Evolutionary conservation across 1,284 basidiomycete genomes (phyloP).

Genomic region (Takashimella koratensis): DNA sequence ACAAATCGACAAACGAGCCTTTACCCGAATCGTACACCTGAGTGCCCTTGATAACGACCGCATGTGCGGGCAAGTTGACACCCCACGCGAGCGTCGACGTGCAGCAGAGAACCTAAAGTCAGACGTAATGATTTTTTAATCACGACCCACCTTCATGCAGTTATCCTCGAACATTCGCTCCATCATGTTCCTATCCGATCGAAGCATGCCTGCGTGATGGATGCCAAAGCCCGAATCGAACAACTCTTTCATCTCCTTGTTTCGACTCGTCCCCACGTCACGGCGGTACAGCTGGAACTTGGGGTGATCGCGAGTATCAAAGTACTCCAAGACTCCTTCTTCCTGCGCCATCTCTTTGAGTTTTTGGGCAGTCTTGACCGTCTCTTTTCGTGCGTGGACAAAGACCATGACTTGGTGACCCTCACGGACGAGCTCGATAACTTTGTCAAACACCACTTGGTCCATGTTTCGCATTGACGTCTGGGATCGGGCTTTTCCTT

Average conservation of each 20-base stretch:
- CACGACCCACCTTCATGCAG: conserved; percentile 73
- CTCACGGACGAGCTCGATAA: conserved; percentile 64
- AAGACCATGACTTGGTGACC: conserved; percentile 99
- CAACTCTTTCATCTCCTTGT: conserved; percentile 95
- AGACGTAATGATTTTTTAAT: not conserved
- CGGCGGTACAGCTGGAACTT: conserved; percentile 71
- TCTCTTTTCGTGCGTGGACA: conserved; percentile 97
- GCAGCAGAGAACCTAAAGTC: conserved; percentile 81
- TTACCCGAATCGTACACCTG: conserved; percentile 89
- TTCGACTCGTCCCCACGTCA: conserved; percentile 71
- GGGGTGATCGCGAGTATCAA: conserved; percentile 75
- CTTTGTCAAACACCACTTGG: conserved; percentile 82
- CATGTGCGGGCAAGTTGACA: conserved; percentile 97
- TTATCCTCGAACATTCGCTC: conserved; percentile 90
- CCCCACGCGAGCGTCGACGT: conserved; percentile 99
- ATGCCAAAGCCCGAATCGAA: conserved; percentile 94
- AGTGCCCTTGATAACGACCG: conserved; percentile 97
- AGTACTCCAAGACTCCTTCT: conserved; percentile 72
- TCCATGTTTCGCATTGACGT: conserved; percentile 85
- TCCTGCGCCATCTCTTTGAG: conserved; percentile 74
- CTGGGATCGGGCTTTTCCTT: conserved; percentile 78
- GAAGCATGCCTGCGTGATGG: conserved; percentile 97
- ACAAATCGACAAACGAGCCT: conserved; percentile 87
- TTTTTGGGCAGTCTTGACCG: conserved; percentile 86
- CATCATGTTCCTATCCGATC: conserved; percentile 91